A percentile compares a stretch with the other conserved stretches of the same genome.
These are phyloP conservation scores for Verticillium nubilum DNA, from an alignment of 2,329 filamentous ascomycete species.

Conservation along the genomic window DNA sequence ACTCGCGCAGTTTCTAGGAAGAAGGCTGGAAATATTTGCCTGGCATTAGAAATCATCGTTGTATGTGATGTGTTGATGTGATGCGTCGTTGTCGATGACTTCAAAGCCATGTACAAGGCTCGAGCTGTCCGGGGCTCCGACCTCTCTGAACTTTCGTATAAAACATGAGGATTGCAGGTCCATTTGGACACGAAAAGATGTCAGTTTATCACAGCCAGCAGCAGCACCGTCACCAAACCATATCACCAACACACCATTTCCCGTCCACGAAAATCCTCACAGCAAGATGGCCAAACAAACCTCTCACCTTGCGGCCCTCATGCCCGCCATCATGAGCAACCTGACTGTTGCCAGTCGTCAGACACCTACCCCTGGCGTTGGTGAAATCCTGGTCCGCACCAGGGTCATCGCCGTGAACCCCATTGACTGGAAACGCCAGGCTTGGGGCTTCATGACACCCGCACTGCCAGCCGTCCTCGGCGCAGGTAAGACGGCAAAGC, in stretches of 20 bases:
- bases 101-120: background rate
- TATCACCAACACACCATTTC: background rate
- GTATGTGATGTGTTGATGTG: background rate
- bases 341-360: background rate
- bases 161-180: background rate
- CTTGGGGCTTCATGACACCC: constrained; percentile 12
- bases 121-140: background rate
- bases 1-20: background rate
- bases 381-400: constrained; percentile 14
- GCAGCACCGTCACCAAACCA: background rate
- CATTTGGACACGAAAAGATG: background rate
- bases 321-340: background rate
- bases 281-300: background rate
- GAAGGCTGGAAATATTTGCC: background rate
- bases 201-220: background rate
- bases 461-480: constrained; percentile 9
- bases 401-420: constrained; percentile 18
- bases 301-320: background rate
- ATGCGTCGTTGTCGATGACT: background rate
- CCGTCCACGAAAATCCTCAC: background rate
- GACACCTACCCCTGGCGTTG: constrained; percentile 3
- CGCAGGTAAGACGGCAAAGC: constrained; percentile 4
- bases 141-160: background rate
- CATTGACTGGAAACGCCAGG: constrained; percentile 19
- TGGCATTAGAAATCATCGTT: background rate